phyloP scores from a whole-genome alignment of 176 grass and related monocot species.

The Aegilops sharonensis region DNA sequence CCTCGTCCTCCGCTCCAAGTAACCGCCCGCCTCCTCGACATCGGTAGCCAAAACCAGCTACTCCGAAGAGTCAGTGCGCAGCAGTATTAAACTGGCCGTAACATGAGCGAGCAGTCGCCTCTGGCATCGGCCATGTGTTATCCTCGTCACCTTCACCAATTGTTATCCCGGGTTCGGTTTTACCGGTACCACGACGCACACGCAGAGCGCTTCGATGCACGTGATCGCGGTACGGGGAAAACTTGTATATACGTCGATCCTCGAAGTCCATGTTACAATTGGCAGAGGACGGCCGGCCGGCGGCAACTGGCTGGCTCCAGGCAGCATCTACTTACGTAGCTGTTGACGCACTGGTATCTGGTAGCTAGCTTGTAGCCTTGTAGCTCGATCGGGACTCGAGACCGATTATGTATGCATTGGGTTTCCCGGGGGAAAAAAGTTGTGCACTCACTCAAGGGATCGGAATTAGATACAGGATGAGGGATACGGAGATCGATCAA shows the following conservation, averaged over 20 bases:
- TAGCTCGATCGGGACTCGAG: too few species aligned
- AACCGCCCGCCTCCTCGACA: slow-evolving; percentile 1
- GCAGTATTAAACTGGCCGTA: neutral
- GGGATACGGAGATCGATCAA: neutral
- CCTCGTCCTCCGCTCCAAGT: neutral
- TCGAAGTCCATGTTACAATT: slow-evolving; percentile 1
- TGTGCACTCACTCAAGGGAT: neutral
- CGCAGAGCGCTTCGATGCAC: neutral
- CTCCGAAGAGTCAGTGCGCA: neutral
- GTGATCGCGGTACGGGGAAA: slow-evolving; percentile 23
- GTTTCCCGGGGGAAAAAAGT: neutral
- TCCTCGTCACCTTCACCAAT: neutral
- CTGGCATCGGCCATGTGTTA: slow-evolving; percentile 6
- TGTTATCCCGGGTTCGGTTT: slow-evolving; percentile 19
- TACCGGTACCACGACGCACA: neutral
- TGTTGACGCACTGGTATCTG: neutral
- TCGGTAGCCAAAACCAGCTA: neutral
- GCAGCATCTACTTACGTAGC: neutral
- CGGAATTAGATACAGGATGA: neutral
- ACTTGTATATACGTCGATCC: neutral
- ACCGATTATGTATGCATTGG: neutral
- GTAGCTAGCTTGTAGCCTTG: too few species aligned
- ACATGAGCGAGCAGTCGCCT: neutral
- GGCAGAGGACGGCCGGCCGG: slow-evolving; percentile 13
- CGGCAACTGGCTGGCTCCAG: neutral